phyloP scores from a whole-genome alignment of 306 rosid species.

The Oxytropis ochrocephala region DNA sequence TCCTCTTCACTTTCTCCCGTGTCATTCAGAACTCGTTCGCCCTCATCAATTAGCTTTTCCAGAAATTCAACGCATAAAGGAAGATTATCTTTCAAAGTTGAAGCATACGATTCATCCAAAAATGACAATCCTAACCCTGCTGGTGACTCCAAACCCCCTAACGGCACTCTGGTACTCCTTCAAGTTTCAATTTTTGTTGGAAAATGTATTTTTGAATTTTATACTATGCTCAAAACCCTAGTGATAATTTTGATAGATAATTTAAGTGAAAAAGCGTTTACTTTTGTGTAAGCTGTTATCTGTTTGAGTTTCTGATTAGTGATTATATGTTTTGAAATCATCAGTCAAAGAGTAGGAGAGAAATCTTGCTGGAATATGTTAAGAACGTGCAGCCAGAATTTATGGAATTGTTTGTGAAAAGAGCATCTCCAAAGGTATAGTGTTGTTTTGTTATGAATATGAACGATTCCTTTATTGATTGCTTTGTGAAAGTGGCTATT shows the following conservation, averaged over 20 bases:
- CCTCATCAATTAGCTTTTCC: constrained; percentile 17
- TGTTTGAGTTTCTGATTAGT: constrained; percentile 15
- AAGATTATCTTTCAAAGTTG: constrained; percentile 17
- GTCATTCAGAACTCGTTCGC: constrained; percentile 14
- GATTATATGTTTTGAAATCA: constrained; percentile 16
- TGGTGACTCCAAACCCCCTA: constrained; percentile 39
- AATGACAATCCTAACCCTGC: constrained; percentile 26
- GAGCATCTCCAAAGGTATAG: constrained; percentile 87
- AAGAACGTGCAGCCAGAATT: constrained; percentile 95
- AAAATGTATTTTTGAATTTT: background rate
- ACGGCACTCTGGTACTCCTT: constrained; percentile 39
- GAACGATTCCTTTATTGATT: background rate
- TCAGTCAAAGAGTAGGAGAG: constrained; percentile 87
- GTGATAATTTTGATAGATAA: background rate
- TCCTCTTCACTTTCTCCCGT: constrained; percentile 10
- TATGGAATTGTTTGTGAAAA: constrained; percentile 92
- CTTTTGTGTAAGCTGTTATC: background rate
- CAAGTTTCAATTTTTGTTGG: background rate
- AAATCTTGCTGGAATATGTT: constrained; percentile 85
- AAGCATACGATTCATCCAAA: constrained; percentile 33
- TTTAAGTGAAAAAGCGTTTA: background rate
- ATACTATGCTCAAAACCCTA: background rate
- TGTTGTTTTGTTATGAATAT: background rate
- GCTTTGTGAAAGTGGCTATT: background rate
- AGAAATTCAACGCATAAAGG: constrained; percentile 19